These are phyloP conservation scores for Thymus quinquecostatus DNA, from an alignment of 257 asterid species.

Conservation along the genomic window DNA sequence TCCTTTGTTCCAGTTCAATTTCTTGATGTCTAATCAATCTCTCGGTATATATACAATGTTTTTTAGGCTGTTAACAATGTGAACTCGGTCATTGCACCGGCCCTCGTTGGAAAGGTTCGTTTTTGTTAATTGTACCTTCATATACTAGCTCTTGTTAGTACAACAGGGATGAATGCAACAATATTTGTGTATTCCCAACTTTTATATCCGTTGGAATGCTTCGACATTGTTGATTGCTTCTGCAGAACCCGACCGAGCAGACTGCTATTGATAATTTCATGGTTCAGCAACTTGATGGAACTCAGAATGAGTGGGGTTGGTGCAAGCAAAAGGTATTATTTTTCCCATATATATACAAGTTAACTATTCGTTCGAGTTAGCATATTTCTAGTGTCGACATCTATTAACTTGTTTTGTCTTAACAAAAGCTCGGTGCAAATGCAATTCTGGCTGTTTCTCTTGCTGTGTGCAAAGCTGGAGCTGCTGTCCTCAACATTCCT, in stretches of 20 bases:
- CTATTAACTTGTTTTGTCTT: too few species aligned
- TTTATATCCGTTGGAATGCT: too few species aligned
- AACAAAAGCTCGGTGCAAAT: conserved; percentile 88
- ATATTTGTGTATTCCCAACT: too few species aligned
- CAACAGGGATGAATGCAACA: too few species aligned
- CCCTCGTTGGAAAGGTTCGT: conserved; percentile 92
- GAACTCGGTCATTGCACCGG: conserved; percentile 85
- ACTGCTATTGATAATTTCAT: conserved; percentile 81
- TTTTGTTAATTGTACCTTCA: not conserved
- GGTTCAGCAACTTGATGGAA: conserved; percentile 98
- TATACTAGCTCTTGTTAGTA: too few species aligned
- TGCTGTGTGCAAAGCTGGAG: conserved; percentile 97
- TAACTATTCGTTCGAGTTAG: too few species aligned
- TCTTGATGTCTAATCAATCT: too few species aligned
- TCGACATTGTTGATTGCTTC: too few species aligned
- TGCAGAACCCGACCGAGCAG: conserved; percentile 90
- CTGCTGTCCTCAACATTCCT: conserved; percentile 72
- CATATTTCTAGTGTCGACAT: too few species aligned
- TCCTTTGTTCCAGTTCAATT: conserved; percentile 28
- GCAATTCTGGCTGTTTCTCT: conserved; percentile 97
- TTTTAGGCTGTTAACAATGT: conserved; percentile 86
- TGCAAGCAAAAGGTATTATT: conserved; percentile 88
- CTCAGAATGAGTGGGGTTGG: conserved; percentile 99
- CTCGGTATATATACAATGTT: too few species aligned
- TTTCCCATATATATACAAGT: too few species aligned